Evolutionary conservation across 2,329 filamentous ascomycete genomes (phyloP), one percentile per base, ranked within the genome.

Genomic region (Aurifilum marmelostoma): DNA sequence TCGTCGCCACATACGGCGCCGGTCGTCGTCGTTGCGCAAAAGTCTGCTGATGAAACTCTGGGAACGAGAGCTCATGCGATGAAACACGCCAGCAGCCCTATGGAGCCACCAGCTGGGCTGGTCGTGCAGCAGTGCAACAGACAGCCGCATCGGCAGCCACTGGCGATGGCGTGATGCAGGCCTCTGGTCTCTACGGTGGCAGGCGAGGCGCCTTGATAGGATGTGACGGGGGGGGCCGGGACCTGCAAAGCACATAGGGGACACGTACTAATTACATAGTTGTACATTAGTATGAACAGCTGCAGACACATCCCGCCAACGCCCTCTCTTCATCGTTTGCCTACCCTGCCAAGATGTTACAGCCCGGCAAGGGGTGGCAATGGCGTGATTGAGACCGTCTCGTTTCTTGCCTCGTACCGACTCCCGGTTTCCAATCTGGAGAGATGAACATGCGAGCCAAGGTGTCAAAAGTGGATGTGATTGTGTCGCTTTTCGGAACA

Each of bases 41-140:
- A n/a, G n/a, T 11, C n/a, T 7, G 14, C 27, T 54, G 50, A 54
- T 54, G 50, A 54, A 54, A 54, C 50, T 24, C 50, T 54, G 11
- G 12, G 11, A 27, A 47, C n/a, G n/a, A 24, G 9, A 27, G 7
- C 12, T 54, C n/a, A 24, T 54, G 12, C 50, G 12, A 27, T 54
- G 50, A 54, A 54, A 54, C 50, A 54, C 27, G 12, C 50, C 24
- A 27, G 50, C 50, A 54, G 50, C 50, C 50, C 50, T 54, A 54
- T 16, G 50, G 50, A 24, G 50, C n/a, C n/a, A 27, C 24, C 50
- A 24, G 14, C n/a, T 54, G n/a, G n/a, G 24, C 27, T 27, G 11
- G 4, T 54, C 11, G 50, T 24, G 50, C 50, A 14, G 50, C n/a
- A 56, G 52, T 18, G 52, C 52, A 29, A 29, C 52, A 24, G 8